Percentiles rank a stretch among this genome's conserved stretches.
These are phyloP conservation scores for Diutina neorugosa DNA, from an alignment of 1,139 yeast species.

Conservation along the genomic window DNA sequence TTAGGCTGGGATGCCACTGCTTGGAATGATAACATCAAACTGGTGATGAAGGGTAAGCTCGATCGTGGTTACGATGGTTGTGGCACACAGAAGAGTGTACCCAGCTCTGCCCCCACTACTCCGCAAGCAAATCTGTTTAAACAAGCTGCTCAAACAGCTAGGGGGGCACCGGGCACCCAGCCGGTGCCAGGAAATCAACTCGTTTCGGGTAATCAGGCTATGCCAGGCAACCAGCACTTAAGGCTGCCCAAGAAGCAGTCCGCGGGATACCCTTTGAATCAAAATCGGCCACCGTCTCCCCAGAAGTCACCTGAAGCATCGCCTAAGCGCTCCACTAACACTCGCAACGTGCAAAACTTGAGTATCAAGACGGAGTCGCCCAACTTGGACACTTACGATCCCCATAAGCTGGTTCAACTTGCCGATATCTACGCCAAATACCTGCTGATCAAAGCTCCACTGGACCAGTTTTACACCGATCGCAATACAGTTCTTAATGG, in stretches of 20 bases:
- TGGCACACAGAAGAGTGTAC: conserved; percentile 25
- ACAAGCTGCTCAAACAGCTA: background rate
- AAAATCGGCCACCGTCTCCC: background rate
- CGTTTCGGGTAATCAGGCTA: background rate
- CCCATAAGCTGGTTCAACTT: conserved; percentile 27
- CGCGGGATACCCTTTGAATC: background rate
- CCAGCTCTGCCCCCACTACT: background rate
- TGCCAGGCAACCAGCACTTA: background rate
- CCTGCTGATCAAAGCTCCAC: conserved; percentile 28
- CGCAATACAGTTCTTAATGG: conserved; percentile 26
- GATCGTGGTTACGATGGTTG: conserved; percentile 74
- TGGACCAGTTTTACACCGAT: conserved; percentile 23
- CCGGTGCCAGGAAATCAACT: background rate
- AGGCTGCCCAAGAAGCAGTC: background rate
- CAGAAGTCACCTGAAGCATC: background rate
- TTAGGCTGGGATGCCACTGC: conserved; percentile 17
- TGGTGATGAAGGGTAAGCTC: conserved; percentile 50
- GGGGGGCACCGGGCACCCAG: background rate
- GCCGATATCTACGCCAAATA: conserved; percentile 36
- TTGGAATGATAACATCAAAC: conserved; percentile 61
- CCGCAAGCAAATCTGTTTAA: background rate
- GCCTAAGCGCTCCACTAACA: background rate
- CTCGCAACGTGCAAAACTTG: background rate
- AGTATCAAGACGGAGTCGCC: background rate
- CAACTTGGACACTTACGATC: background rate